Evolutionary conservation across 805 yeast species (phyloP).

Genomic region (Wickerhamiella sergipiensis): DNA sequence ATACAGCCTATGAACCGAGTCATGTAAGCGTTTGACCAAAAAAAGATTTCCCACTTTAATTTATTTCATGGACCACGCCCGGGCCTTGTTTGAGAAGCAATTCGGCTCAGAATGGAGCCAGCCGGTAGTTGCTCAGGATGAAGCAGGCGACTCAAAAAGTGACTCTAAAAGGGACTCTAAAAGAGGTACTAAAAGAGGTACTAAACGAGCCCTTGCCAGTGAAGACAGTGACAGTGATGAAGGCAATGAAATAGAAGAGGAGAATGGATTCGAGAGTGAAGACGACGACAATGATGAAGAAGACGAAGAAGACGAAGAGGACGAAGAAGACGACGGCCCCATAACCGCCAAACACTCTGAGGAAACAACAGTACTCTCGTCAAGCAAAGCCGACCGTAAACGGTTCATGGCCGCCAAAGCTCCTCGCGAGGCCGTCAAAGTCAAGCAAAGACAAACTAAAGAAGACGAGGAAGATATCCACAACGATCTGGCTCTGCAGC

Average conservation of each 20-base stretch:
- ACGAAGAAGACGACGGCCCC: conserved; percentile 17
- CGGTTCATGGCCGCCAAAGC: conserved; percentile 21
- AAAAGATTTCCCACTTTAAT: neutral
- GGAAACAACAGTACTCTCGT: neutral
- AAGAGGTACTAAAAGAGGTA: no score
- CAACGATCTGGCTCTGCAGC: conserved; percentile 54
- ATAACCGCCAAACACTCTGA: conserved; percentile 24
- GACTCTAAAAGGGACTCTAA: no score
- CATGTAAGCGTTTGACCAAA: conserved; percentile 32
- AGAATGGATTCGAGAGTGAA: no score
- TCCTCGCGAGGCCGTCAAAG: conserved; percentile 17
- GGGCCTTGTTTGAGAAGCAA: conserved; percentile 24
- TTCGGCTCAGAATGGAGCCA: conserved; percentile 22
- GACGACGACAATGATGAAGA: conserved; percentile 4
- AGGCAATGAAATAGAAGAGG: no score
- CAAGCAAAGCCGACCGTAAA: conserved; percentile 14
- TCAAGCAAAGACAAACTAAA: conserved; percentile 8
- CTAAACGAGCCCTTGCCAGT: no score
- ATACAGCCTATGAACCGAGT: conserved; percentile 88
- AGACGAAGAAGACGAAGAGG: conserved; percentile 4
- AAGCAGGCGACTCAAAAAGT: no score
- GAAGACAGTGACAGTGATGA: conserved; percentile 2
- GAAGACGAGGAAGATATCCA: conserved; percentile 38
- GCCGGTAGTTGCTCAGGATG: conserved; percentile 12
- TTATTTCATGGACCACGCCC: conserved; percentile 12